Percentiles rank a stretch among this genome's conserved stretches.
These are phyloP conservation scores for Clavispora phyllophila DNA, from an alignment of 805 yeast species.

Conservation along the genomic window DNA sequence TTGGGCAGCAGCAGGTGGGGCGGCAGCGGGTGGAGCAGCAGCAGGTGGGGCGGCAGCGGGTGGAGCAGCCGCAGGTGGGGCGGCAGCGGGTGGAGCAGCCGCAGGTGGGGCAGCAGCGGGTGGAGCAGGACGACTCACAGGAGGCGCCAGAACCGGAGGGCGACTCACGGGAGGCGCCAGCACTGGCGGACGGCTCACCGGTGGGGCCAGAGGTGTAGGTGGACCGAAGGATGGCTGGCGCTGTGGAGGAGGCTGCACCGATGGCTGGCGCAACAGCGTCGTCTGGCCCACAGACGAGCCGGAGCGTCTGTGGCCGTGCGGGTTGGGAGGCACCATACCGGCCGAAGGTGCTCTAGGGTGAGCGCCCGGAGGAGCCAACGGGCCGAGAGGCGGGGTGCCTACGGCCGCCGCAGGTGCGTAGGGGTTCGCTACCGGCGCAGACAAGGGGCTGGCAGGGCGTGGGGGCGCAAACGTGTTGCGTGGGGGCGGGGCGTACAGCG, in stretches of 20 bases:
- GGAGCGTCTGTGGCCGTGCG: not conserved
- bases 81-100: constrained; percentile 27
- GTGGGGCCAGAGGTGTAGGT: not conserved
- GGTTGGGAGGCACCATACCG: not conserved
- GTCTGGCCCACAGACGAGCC: not conserved
- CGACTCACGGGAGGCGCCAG: constrained; percentile 1
- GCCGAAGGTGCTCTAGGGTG: not conserved
- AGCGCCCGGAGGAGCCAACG: not conserved
- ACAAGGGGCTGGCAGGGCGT: constrained; percentile 1
- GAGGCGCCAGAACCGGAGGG: constrained; percentile 5
- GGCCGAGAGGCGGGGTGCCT: constrained; percentile 4
- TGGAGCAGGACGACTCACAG: constrained; percentile 1
- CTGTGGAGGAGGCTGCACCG: no score
- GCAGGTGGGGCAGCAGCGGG: constrained; percentile 20
- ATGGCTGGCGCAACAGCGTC: not conserved
- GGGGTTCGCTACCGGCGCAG: constrained; percentile 9
- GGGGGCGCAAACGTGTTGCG: constrained; percentile 14
- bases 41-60: constrained; percentile 1
- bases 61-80: constrained; percentile 4
- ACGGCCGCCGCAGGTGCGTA: constrained; percentile 8
- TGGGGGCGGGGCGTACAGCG: constrained; percentile 32
- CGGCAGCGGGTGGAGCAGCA: constrained; percentile 23
- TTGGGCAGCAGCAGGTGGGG: constrained; percentile 21
- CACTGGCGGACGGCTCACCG: constrained; percentile 2
- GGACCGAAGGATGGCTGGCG: not conserved